These are phyloP conservation scores for Phylloboletellus chloephorus DNA, from an alignment of 1,284 basidiomycete genomes.

Conservation along the genomic window DNA sequence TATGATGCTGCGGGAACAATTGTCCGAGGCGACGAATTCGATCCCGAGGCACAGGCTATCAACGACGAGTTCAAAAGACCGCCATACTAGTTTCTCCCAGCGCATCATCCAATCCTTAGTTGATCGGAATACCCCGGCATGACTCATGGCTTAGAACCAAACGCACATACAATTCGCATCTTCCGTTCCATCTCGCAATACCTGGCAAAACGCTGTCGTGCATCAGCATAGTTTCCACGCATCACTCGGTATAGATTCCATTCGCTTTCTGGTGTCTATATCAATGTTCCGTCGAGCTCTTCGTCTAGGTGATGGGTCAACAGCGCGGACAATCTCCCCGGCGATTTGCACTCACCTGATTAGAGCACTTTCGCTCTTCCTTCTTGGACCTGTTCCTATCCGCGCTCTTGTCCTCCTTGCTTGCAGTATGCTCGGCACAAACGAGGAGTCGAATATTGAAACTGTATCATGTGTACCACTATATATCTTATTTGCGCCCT, in stretches of 20 bases:
- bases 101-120: background rate
- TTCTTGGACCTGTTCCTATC: conserved; percentile 1
- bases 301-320: background rate
- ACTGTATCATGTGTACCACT: background rate
- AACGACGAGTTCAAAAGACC: conserved; percentile 59
- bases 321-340: background rate
- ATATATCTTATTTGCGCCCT: background rate
- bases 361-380: background rate
- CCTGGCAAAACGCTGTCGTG: background rate
- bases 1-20: conserved; percentile 52
- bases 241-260: background rate
- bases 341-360: background rate
- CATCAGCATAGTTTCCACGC: background rate
- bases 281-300: background rate
- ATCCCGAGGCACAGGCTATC: conserved; percentile 53
- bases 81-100: conserved; percentile 40
- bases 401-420: background rate
- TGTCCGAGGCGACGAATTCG: conserved; percentile 39
- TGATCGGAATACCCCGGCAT: background rate
- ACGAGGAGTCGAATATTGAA: background rate
- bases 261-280: conserved; percentile 1
- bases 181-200: conserved; percentile 3
- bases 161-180: too few species aligned
- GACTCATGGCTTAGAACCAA: background rate
- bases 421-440: background rate